Base-by-base conservation (phyloP, 805 yeast genomes). In the Lipomyces mesembrius region DNA sequence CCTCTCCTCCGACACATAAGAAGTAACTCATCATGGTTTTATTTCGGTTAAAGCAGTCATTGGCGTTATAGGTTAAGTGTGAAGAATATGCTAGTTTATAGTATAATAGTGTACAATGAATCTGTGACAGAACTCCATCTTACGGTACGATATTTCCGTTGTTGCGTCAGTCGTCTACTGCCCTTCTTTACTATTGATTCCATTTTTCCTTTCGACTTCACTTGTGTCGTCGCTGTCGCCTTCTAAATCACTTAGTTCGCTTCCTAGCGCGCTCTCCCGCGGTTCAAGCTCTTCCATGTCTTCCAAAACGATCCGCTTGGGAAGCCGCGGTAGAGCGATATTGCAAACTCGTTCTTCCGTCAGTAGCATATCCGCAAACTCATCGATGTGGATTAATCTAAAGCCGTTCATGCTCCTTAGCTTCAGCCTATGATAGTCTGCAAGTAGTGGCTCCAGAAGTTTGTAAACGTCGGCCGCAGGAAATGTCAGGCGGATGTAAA, bases 371-470 rank as follows among this genome's bases (percentile, higher is more conserved):
- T 94, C 97, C 0, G 87, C 83, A 74, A 88, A 84, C 74, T 88
- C 94, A 76, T 94, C 98, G 79, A 94, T 82, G 73, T 86, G 83
- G 4, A 80, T 78, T 62, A 86, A 76, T 43, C 75, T 79, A 72
- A 82, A 78, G 9, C 81, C 77, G 60, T 75, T 78, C 20, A 71
- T 69, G n/a, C 74, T 77, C 34, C 83, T 77, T n/a, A 80, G 72
- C 65, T 91, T 80, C 60, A 94, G 77, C 74, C 90, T 91, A 51
- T 96, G 82, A 74, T 84, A 87, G 77, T 94, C 97, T 7, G 79
- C 77, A 22, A 85, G 78, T 65, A 84, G 82, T 4, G 85, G 83
- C 73, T 86, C 92, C 43, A 92, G 79, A 9, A 80, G 70, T 39
- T 67, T 60, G 75, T 85, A 87, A 1, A 87, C 84, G 2, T 81